Conservation (phyloP, 371 early-diverging fungal genomes). For the Lichtheimia hyalospora region DNA sequence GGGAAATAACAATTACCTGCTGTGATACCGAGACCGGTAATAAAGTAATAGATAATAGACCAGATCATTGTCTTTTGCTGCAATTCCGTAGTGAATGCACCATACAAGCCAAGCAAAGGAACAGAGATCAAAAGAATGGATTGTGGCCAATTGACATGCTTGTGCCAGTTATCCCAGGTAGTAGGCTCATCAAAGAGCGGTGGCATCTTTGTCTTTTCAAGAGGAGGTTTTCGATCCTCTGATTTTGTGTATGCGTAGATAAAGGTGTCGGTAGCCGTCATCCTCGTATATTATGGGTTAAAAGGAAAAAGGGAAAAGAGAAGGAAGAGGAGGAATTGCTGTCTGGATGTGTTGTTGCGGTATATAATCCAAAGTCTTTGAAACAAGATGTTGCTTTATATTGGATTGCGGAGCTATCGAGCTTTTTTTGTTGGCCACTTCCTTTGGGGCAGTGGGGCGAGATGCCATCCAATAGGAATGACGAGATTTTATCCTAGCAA, state of each 20-base stretch:
- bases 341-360: neutral
- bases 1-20: conserved; percentile 56
- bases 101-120: conserved; percentile 83
- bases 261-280: conserved; percentile 17
- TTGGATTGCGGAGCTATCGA: neutral
- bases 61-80: conserved; percentile 72
- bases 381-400: neutral
- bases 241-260: conserved; percentile 41
- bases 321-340: neutral
- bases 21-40: conserved; percentile 92
- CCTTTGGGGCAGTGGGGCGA: conserved; percentile 16
- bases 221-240: conserved; percentile 48
- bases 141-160: conserved; percentile 82
- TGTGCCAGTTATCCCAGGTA: conserved; percentile 53
- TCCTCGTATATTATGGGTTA: neutral
- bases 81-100: conserved; percentile 69
- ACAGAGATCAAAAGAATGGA: conserved; percentile 67
- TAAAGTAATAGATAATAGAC: conserved; percentile 75
- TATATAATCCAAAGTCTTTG: neutral
- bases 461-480: conserved; percentile 7
- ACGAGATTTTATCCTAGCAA: neutral
- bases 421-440: conserved; percentile 6
- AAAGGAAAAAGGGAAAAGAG: neutral
- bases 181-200: conserved; percentile 56
- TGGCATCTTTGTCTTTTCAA: conserved; percentile 40